These are phyloP conservation scores for Erucastrum elatum DNA, from an alignment of 345 rosid species.

Conservation along the genomic window DNA sequence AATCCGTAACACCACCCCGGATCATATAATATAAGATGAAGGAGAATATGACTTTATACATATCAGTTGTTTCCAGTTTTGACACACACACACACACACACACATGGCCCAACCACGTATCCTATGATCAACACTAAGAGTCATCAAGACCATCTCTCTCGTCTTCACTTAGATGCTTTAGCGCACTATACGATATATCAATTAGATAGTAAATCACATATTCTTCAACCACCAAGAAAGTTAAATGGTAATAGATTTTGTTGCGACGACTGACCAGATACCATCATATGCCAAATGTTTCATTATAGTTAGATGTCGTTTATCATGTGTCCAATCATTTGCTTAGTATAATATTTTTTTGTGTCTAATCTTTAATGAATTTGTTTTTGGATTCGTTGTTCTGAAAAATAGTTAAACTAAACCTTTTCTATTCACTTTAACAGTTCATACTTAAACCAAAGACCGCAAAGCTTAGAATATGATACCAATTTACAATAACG, in stretches of 20 bases:
- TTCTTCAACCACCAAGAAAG: background rate
- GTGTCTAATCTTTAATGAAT: background rate
- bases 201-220: background rate
- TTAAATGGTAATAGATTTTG: background rate
- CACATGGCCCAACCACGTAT: background rate
- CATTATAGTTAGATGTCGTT: background rate
- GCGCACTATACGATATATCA: background rate
- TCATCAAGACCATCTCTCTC: background rate
- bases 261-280: background rate
- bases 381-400: background rate
- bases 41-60: background rate
- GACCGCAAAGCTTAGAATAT: too few species aligned
- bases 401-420: background rate
- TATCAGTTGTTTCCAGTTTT: background rate
- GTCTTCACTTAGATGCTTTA: background rate
- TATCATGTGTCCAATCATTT: background rate
- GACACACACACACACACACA: too few species aligned
- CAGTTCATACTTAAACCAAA: too few species aligned
- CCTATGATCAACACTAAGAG: background rate
- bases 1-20: too few species aligned
- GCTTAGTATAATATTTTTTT: background rate
- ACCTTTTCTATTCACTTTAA: background rate
- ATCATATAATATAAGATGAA: background rate
- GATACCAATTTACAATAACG: too few species aligned
- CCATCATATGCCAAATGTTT: background rate